Percentiles rank a stretch among this genome's conserved stretches.
phyloP scores from a whole-genome alignment of 805 yeast species.

The Saccharomyces kudriavzevii region DNA sequence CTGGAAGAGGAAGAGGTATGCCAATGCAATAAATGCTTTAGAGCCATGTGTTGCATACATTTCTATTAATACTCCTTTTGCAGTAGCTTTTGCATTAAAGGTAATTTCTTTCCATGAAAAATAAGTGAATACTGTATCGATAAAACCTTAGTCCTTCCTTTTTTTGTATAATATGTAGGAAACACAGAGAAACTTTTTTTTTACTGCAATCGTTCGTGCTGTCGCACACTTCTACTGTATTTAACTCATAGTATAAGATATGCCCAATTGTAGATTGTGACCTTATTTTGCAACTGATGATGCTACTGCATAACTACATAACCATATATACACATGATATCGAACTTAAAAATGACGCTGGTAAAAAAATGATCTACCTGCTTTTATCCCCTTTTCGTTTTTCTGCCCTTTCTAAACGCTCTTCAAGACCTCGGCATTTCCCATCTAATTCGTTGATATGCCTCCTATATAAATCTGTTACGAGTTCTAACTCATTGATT shows the following conservation, averaged over 20 bases:
- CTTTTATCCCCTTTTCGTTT: neutral
- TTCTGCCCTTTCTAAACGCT: slow-evolving; percentile 1
- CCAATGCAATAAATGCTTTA: slow-evolving; percentile 29
- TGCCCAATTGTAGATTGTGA: neutral
- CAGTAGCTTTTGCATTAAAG: neutral
- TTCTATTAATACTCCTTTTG: neutral
- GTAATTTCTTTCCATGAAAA: neutral
- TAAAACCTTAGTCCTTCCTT: neutral
- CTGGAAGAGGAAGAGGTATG: slow-evolving; percentile 68
- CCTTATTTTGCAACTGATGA: neutral
- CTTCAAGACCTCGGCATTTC: slow-evolving; percentile 23
- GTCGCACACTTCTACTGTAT: neutral
- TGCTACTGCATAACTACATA: neutral
- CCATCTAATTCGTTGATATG: slow-evolving; percentile 73
- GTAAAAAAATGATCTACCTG: neutral
- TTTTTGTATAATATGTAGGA: neutral
- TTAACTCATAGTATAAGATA: neutral
- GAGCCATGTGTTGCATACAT: neutral
- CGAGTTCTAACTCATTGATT: slow-evolving; percentile 81
- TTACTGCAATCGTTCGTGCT: neutral
- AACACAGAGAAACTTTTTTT: neutral
- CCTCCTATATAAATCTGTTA: slow-evolving; percentile 78
- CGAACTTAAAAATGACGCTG: neutral
- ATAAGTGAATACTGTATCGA: neutral
- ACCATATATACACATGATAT: neutral